phyloP scores from a whole-genome alignment of 225 moss, liverwort and hornwort species.

The Physcomitrellopsis africana region DNA sequence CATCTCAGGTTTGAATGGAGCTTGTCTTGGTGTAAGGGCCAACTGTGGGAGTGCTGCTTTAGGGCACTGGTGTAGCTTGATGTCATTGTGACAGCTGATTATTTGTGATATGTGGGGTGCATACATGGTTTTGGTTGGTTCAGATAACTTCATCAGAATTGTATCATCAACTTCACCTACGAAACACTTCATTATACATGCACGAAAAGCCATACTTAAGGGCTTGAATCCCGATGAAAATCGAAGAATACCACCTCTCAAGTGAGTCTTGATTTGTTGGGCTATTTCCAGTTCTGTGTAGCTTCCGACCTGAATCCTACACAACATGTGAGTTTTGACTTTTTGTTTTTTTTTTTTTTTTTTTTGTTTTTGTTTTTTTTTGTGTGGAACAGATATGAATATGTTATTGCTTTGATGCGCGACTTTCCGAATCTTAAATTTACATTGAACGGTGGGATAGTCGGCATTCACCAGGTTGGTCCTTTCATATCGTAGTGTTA shows the following conservation, averaged over 20 bases:
- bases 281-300: slow-evolving; percentile 10
- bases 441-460: slow-evolving; percentile 84
- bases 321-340: not conserved
- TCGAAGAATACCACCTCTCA: slow-evolving; percentile 82
- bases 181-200: slow-evolving; percentile 86
- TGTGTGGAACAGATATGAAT: slow-evolving; percentile 74
- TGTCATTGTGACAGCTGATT: slow-evolving; percentile 21
- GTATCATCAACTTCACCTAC: slow-evolving; percentile 91
- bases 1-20: not conserved
- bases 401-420: slow-evolving; percentile 83
- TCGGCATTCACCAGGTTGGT: slow-evolving; percentile 67
- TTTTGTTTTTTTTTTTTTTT: not conserved
- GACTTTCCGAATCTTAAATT: slow-evolving; percentile 94
- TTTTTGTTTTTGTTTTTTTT: not conserved
- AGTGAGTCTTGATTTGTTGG: slow-evolving; percentile 50
- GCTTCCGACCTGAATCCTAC: not conserved
- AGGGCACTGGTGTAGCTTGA: not conserved
- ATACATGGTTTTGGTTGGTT: slow-evolving; percentile 30
- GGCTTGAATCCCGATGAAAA: slow-evolving; percentile 93
- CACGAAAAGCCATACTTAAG: slow-evolving; percentile 94
- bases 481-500: slow-evolving; percentile 13
- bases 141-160: slow-evolving; percentile 82
- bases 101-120: slow-evolving; percentile 25
- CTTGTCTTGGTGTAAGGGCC: not conserved
- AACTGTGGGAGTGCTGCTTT: slow-evolving; percentile 3